Conservation (phyloP, 176 grass and related monocot genomes). For the Alloteropsis semialata region DNA sequence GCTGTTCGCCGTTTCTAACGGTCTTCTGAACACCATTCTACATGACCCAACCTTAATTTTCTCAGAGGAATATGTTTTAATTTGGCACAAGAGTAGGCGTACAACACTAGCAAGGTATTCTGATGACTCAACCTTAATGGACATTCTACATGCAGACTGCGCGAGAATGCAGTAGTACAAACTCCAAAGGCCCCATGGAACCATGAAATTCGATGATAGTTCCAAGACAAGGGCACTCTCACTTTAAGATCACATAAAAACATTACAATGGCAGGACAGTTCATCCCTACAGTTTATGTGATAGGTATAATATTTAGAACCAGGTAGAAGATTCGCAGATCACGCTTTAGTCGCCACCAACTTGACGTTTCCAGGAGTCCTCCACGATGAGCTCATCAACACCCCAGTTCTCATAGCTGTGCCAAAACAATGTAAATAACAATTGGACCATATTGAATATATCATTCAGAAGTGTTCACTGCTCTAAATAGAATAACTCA, state of each 20-base stretch:
- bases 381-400: slow-evolving; percentile 75
- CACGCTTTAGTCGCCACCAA: slow-evolving; percentile 45
- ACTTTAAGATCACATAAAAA: not conserved
- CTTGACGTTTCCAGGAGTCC: slow-evolving; percentile 75
- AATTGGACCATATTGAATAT: not conserved
- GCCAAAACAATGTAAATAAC: not conserved
- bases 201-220: not conserved
- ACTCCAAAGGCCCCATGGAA: not conserved
- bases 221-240: not conserved
- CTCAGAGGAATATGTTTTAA: too few relatives aligned
- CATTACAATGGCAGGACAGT: not conserved
- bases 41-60: too few relatives aligned
- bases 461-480: not conserved
- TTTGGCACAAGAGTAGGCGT: too few relatives aligned
- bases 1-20: too few relatives aligned
- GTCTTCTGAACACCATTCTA: too few relatives aligned
- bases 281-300: not conserved
- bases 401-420: slow-evolving; percentile 69
- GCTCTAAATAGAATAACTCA: slow-evolving; percentile 1
- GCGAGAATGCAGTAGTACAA: too few relatives aligned
- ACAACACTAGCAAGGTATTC: too few relatives aligned
- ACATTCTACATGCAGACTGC: too few relatives aligned
- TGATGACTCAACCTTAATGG: too few relatives aligned
- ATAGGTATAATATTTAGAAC: not conserved
- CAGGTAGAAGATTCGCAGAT: not conserved